Evolutionary conservation across 306 rosid species (phyloP).

Genomic region (Vigna angularis): DNA sequence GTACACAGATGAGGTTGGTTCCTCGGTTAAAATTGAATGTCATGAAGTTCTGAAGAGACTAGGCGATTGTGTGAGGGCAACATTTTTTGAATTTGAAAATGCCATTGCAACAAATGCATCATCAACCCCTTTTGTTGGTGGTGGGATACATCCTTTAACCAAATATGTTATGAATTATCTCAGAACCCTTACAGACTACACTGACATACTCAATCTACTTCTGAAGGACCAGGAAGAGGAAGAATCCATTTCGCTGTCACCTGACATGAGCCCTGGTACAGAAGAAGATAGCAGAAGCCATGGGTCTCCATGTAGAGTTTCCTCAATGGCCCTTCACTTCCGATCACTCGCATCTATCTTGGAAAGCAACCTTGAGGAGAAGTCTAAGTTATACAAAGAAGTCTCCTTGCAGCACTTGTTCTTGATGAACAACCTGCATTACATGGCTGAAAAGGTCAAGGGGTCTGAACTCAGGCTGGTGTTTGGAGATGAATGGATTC

Average conservation of each 20-base stretch:
- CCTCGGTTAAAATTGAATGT: conserved; percentile 68
- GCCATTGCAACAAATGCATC: conserved; percentile 80
- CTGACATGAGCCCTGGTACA: conserved; percentile 62
- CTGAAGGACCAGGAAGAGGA: conserved; percentile 63
- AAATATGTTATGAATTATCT: conserved; percentile 92
- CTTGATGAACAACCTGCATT: conserved; percentile 89
- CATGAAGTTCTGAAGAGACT: conserved; percentile 77
- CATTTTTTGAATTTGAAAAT: conserved; percentile 72
- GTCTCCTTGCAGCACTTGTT: conserved; percentile 78
- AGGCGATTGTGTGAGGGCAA: conserved; percentile 74
- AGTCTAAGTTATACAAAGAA: conserved; percentile 74
- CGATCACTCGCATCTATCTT: conserved; percentile 67
- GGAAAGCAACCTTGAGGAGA: conserved; percentile 77
- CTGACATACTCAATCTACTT: conserved; percentile 69
- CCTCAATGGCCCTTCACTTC: conserved; percentile 68
- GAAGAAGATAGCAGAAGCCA: conserved; percentile 56
- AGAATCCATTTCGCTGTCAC: conserved; percentile 54
- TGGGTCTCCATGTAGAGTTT: conserved; percentile 48
- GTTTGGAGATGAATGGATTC: conserved; percentile 84
- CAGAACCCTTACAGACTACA: conserved; percentile 71
- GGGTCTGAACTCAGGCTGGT: conserved; percentile 70
- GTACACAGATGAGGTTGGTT: conserved; percentile 73
- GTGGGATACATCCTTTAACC: conserved; percentile 87
- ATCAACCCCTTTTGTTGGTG: conserved; percentile 67
- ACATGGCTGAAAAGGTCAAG: conserved; percentile 91